Base-by-base conservation (phyloP, 1,284 basidiomycete species). In the Ganoderma sp. region DNA sequence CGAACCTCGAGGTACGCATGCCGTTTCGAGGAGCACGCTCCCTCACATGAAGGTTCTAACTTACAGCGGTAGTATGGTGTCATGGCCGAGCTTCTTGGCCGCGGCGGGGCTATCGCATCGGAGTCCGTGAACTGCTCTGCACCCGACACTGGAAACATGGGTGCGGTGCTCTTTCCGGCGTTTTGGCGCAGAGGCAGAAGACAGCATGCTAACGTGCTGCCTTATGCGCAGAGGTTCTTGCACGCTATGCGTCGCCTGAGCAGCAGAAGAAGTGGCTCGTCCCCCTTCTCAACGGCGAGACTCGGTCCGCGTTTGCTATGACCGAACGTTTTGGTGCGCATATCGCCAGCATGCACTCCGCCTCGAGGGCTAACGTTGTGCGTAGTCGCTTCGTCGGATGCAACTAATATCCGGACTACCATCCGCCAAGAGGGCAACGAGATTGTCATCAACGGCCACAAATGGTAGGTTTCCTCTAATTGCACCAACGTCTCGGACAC, bases 141-240 rank as follows among this genome's bases (percentile, higher is more conserved):
- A 6, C 96, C 96, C 28, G 96, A 98, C 80, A 98, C 97, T 2
- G 96, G 96, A 12, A 96, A 97, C 78, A 97, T 97, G 94, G 94
- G 94, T 93, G 72, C 65, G 48, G n/a, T 61, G 15, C 28, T 63
- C 17, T 43, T 60, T 32, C 28, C 32, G 22, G 25, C 39, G n/a
- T 10, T 60, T 60, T 60, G 58, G 41, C 37, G 41, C 12, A 28
- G 39, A 41, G 14, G 22, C 39, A 28, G n/a, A 19, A 15, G 14
- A 25, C 45, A 42, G 41, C 25, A 37, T 10, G 28, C 70, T 62
- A 57, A 39, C 25, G 48, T 42, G 50, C n/a, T 37, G 48, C 22
- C 12, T 43, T 37, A 25, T 65, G 60, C 67, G 63, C 78, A 95
- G 97, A 99, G 94, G 96, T 99, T 32, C 85, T 99, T 65, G 97